Evolutionary conservation across 805 yeast species (phyloP), one percentile per base, ranked within the genome.

Genomic region (Wickerhamiella alocasiicola): DNA sequence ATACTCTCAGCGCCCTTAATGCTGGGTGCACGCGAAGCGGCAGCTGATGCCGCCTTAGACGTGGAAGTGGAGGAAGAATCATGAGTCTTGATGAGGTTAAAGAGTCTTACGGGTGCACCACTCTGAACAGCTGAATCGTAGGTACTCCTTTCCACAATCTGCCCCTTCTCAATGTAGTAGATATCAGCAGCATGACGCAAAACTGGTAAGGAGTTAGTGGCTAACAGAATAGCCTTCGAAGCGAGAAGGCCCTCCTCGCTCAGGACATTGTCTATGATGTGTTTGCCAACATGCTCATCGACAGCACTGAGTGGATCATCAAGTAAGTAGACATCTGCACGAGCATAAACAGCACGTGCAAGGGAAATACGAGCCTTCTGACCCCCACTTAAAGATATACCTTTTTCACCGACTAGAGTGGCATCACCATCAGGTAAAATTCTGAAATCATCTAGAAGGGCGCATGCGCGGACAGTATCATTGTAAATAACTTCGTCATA

Each of bases 221-320:
- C 87, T 55, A 87, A 67, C 25, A 87, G 65, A 50, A 74, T 78
- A 48, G 91, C 73, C 61, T 83, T 84, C 21, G 81, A 54, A 31
- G 73, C 71, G 50, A 87, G 64, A 49, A 87, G 65, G 46, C 96
- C 96, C 24, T 71, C 62, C 12, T 83, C 74, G 16, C 95, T 93
- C 43, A 87, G 66, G 16, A 87, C 95, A 54, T 72, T 65, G 33
- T 73, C 68, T 70, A 81, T 72, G 39, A 82, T 79, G 51, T 77
- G 84, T 43, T 71, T 72, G n/a, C 91, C 93, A 33, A 81, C 93
- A 52, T 81, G 75, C 24, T 88, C 84, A 59, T 82, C 94, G 6
- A 82, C 93, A 4, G 94, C 93, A 61, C 82, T 74, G 43, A 82
- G 65, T 12, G 81, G 84, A 55, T 82, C 94, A 55, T 82, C 94